phyloP scores from a whole-genome alignment of 73 alveolate species.

The Tetrahymena malaccensis region DNA sequence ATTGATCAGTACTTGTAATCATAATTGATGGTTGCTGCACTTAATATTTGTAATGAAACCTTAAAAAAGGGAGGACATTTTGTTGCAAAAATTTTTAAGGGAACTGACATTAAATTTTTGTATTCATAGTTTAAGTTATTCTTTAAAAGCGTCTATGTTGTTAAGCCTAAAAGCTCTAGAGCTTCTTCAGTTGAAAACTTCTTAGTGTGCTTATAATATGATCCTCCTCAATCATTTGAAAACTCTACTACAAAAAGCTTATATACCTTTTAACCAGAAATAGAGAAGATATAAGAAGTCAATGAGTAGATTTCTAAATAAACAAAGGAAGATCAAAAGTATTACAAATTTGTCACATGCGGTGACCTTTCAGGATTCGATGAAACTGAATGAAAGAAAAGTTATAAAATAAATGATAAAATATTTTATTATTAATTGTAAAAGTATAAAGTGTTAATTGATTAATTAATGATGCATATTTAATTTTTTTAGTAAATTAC shows the following conservation, averaged over 20 bases:
- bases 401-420: background rate
- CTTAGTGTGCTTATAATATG: background rate
- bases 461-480: too few species aligned
- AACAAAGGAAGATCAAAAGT: slow-evolving; percentile 21
- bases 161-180: slow-evolving; percentile 40
- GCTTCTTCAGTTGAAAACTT: slow-evolving; percentile 41
- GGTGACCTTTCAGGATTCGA: slow-evolving; percentile 43
- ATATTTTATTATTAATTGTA: too few species aligned
- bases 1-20: slow-evolving; percentile 89
- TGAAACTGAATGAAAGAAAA: slow-evolving; percentile 22
- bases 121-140: slow-evolving; percentile 73
- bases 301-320: background rate
- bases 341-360: slow-evolving; percentile 36
- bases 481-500: too few species aligned
- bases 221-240: slow-evolving; percentile 5
- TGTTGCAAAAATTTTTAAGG: slow-evolving; percentile 93
- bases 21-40: slow-evolving; percentile 84
- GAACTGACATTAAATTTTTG: slow-evolving; percentile 76
- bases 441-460: too few species aligned
- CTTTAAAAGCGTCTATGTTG: slow-evolving; percentile 48
- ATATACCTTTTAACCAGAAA: slow-evolving; percentile 29
- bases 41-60: slow-evolving; percentile 74
- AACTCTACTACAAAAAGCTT: slow-evolving; percentile 4
- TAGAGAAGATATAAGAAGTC: slow-evolving; percentile 2
- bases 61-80: slow-evolving; percentile 82